Percentiles rank a stretch among this genome's conserved stretches.
phyloP scores from a whole-genome alignment of 1,284 basidiomycete genomes.

The Ceratobasidium sp. region DNA sequence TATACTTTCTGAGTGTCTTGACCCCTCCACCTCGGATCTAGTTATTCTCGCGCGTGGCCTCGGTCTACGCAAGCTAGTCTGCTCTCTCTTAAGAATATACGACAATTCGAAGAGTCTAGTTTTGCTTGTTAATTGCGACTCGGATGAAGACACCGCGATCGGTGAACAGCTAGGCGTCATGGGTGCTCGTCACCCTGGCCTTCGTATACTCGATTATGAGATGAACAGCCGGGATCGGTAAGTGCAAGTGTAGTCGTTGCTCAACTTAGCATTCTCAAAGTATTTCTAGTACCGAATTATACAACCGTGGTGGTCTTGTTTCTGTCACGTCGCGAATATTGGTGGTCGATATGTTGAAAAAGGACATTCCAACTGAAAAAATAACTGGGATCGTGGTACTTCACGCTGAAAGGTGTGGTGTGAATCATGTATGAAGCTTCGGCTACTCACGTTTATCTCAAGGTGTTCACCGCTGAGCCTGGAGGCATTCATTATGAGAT shows the following conservation, averaged over 20 bases:
- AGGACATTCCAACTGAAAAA: constrained; percentile 82
- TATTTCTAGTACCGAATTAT: constrained; percentile 80
- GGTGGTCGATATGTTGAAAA: constrained; percentile 93
- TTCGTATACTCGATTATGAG: constrained; percentile 88
- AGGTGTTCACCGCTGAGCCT: constrained; percentile 86
- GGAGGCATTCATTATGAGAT: constrained; percentile 90
- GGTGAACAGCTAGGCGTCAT: constrained; percentile 93
- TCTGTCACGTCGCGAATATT: constrained; percentile 95
- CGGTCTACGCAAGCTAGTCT: constrained; percentile 82
- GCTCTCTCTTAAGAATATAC: constrained; percentile 90
- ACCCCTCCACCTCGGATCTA: constrained; percentile 81
- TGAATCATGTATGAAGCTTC: neutral
- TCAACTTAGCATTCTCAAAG: neutral
- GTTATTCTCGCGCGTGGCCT: constrained; percentile 88
- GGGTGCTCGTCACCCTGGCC: constrained; percentile 87
- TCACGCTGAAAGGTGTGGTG: constrained; percentile 85
- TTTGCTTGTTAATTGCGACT: constrained; percentile 84
- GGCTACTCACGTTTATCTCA: constrained; percentile 13
- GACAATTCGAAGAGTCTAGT: constrained; percentile 88
- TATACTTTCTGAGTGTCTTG: constrained; percentile 57
- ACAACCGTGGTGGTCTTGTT: constrained; percentile 87
- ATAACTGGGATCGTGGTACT: constrained; percentile 95
- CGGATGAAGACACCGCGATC: constrained; percentile 90
- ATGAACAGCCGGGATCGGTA: constrained; percentile 83
- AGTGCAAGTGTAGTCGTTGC: constrained; percentile 48